Evolutionary conservation across 2,329 filamentous ascomycete genomes (phyloP), one percentile per base, ranked within the genome.

Genomic region (Pseudogymnoascus sp.): DNA sequence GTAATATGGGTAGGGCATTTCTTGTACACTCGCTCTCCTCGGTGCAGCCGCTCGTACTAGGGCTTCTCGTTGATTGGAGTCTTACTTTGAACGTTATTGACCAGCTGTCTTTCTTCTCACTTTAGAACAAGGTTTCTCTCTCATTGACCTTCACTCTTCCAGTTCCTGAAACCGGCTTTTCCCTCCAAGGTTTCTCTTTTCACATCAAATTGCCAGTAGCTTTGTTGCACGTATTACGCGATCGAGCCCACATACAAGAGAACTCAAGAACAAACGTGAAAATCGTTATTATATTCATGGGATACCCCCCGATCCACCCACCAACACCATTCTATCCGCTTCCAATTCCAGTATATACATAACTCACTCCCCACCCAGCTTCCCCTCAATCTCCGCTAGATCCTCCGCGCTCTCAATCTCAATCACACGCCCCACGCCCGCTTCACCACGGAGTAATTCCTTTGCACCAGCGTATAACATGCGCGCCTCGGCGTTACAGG

Each of bases 391-490:
- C n/a, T 88, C 86, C 67, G 90, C 86, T 68, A 97, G 73, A 62
- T 97, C 93, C 62, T 96, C 91, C 3, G 84, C 82, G 19, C 84
- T 86, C 68, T 90, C 85, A 58, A 97, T 85, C 75, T 97, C 93
- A 65, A 99, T 84, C 25, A 97, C 88, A 68, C 84, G 85, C 61
- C 89, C 88, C n/a, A 92, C 92, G 78, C 97, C 92, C 64, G 90
- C 90, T 62, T 91, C 95, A 72, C 91, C 96, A 67, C 92, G 86
- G 88, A 97, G 92, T 74, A 97, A 77, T 78, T 99, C 94, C 77
- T 97, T 96, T 45, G 94, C 94, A 39, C 92, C 90, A 30, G 94
- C 94, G 74, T 97, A 99, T 73, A 94, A 79, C 94, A 97, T 97
- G 68, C 91, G 86, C 72, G 89, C 80, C 72, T 92, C 90, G 68